A percentile compares a stretch with the other conserved stretches of the same genome.
These are phyloP conservation scores for Baorangia bicolor DNA, from an alignment of 768 basidiomycete species.

Conservation along the genomic window DNA sequence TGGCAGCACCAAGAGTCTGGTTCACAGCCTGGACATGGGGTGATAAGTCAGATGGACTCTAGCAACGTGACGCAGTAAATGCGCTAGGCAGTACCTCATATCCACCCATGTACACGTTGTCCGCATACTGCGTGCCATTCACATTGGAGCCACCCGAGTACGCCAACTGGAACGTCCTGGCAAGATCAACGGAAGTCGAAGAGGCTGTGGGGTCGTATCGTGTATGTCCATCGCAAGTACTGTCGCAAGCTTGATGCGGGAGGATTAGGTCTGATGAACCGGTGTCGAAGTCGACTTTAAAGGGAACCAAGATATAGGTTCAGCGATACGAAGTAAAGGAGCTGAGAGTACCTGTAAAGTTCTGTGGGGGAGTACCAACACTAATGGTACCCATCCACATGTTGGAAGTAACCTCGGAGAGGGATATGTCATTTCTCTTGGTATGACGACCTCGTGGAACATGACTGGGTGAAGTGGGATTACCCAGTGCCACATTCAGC, in stretches of 20 bases:
- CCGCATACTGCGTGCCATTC: constrained; percentile 40
- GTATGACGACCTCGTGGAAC: constrained; percentile 2
- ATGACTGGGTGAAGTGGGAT: neutral
- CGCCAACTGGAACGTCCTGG: constrained; percentile 28
- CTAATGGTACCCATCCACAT: constrained; percentile 48
- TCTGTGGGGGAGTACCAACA: constrained; percentile 47
- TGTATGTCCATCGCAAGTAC: constrained; percentile 33
- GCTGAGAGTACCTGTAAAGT: constrained; percentile 38
- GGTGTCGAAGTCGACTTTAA: constrained; percentile 52
- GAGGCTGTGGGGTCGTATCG: constrained; percentile 31
- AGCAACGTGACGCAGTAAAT: constrained; percentile 8
- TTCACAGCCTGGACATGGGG: constrained; percentile 28
- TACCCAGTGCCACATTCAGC: neutral
- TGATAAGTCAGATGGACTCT: neutral
- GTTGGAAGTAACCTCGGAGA: constrained; percentile 37
- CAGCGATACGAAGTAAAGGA: neutral
- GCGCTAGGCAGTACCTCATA: constrained; percentile 28
- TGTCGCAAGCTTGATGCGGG: constrained; percentile 29
- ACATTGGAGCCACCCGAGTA: constrained; percentile 42
- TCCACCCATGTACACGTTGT: constrained; percentile 43
- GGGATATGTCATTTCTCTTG: constrained; percentile 32
- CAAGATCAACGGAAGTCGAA: constrained; percentile 31
- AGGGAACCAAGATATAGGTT: neutral
- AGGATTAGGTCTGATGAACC: constrained; percentile 52
- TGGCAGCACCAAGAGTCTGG: constrained; percentile 47